Conservation (phyloP, 108 stramenopile species). For the Aurantiochytrium sp. region DNA sequence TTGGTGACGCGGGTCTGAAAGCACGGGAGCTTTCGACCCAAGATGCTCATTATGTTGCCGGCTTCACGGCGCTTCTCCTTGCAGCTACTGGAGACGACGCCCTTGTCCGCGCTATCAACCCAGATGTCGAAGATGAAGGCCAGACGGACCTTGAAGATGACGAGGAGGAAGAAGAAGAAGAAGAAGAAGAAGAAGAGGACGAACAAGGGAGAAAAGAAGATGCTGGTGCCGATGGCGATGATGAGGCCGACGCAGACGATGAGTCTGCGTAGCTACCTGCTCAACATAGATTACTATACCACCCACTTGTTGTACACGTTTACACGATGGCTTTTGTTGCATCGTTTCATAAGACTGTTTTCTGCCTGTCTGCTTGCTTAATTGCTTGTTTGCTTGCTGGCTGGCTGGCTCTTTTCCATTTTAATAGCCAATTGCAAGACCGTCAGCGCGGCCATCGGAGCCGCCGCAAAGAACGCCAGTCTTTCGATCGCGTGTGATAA, state of each 20-base stretch:
- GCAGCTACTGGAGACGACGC: neutral
- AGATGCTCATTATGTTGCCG: neutral
- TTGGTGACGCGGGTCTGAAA: neutral
- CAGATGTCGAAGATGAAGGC: neutral
- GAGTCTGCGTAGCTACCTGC: no score
- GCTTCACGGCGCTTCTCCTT: neutral
- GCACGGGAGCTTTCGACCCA: neutral
- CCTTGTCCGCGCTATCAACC: neutral
- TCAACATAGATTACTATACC: neutral
- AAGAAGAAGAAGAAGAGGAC: neutral
- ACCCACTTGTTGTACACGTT: no score
- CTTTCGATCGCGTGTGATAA: constrained; percentile 52
- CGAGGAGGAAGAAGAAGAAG: neutral
- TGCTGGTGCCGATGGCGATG: neutral
- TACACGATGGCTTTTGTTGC: no score
- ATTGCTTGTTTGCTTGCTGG: no score
- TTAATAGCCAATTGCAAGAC: constrained; percentile 83
- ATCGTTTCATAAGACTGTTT: no score
- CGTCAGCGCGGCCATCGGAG: constrained; percentile 85
- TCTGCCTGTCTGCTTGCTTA: no score
- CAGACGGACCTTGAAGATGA: neutral
- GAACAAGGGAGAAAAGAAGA: neutral
- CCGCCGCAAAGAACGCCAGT: constrained; percentile 79
- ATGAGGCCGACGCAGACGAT: neutral
- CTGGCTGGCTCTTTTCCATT: no score